Evolutionary conservation across 2,329 filamentous ascomycete species (phyloP).

Genomic region (Hypoxylon sp.): DNA sequence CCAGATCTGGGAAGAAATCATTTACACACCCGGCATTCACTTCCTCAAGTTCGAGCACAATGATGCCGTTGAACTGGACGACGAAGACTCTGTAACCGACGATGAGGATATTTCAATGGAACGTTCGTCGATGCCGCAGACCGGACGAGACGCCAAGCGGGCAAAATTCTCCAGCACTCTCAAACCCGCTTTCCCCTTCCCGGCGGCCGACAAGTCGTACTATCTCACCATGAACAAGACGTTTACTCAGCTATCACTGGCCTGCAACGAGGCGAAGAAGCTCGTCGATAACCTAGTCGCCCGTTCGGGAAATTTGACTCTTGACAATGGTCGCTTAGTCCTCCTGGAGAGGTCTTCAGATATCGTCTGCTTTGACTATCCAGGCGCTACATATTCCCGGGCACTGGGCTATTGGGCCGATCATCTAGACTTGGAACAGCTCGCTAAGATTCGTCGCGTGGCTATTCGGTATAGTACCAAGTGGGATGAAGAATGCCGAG

Average conservation of each 20-base stretch:
- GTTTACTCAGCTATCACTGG: conserved; percentile 41
- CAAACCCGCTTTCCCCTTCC: conserved; percentile 42
- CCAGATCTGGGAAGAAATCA: conserved; percentile 48
- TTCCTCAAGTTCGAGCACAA: conserved; percentile 49
- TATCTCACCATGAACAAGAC: conserved; percentile 46
- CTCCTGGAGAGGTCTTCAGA: conserved; percentile 46
- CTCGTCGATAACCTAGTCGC: conserved; percentile 39
- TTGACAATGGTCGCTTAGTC: conserved; percentile 46
- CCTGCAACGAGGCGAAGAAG: conserved; percentile 45
- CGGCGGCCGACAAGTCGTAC: conserved; percentile 48
- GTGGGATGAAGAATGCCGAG: conserved; percentile 54
- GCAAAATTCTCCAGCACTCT: conserved; percentile 40
- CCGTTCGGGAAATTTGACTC: conserved; percentile 44
- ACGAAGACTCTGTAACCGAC: conserved; percentile 14
- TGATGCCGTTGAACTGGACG: conserved; percentile 17
- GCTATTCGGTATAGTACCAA: conserved; percentile 59
- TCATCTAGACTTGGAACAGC: conserved; percentile 45
- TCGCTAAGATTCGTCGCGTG: conserved; percentile 54
- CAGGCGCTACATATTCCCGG: conserved; percentile 37
- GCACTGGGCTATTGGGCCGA: conserved; percentile 46
- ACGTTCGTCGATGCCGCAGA: background rate
- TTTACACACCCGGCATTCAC: conserved; percentile 51
- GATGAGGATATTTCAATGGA: conserved; percentile 15
- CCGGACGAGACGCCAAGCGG: conserved; percentile 3
- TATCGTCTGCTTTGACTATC: conserved; percentile 51